These are phyloP conservation scores for Termitomyces sp. DNA, from an alignment of 768 basidiomycete genomes.

Conservation along the genomic window DNA sequence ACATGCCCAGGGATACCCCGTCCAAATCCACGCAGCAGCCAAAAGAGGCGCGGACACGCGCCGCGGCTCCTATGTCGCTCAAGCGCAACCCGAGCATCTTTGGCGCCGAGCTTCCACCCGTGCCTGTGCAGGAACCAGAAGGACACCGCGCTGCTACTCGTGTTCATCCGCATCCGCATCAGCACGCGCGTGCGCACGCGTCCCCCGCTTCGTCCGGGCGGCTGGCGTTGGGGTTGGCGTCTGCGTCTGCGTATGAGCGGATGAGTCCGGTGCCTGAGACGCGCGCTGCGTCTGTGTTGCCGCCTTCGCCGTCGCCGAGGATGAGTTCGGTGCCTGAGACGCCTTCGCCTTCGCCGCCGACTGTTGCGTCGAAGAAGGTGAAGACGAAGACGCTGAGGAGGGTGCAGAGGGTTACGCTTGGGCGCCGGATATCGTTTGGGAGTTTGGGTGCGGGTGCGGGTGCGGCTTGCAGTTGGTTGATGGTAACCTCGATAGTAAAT, in stretches of 20 bases:
- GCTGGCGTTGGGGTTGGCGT: constrained; percentile 4
- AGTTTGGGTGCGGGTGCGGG: constrained; percentile 16
- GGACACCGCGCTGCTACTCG: too few species aligned
- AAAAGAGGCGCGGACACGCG: constrained; percentile 10
- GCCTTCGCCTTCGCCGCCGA: too few species aligned
- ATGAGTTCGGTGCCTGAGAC: too few species aligned
- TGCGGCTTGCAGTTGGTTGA: constrained; percentile 7
- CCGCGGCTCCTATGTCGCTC: constrained; percentile 40
- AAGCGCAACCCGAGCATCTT: constrained; percentile 63
- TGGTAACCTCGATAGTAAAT: constrained; percentile 10
- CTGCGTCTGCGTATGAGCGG: background rate
- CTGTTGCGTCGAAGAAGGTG: constrained; percentile 24
- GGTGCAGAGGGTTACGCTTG: constrained; percentile 41
- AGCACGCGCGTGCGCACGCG: background rate
- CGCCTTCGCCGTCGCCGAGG: too few species aligned
- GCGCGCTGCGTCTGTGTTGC: too few species aligned
- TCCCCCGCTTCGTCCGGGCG: constrained; percentile 11
- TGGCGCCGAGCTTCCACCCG: constrained; percentile 55
- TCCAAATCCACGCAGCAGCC: background rate
- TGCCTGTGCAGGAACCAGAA: background rate
- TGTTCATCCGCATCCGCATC: too few species aligned
- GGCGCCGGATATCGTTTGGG: constrained; percentile 64
- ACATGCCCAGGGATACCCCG: background rate
- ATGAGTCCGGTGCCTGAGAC: background rate
- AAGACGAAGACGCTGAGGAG: constrained; percentile 49